Evolutionary conservation across 2,329 filamentous ascomycete species (phyloP).

Genomic region (Cordyceps cateniannulata): DNA sequence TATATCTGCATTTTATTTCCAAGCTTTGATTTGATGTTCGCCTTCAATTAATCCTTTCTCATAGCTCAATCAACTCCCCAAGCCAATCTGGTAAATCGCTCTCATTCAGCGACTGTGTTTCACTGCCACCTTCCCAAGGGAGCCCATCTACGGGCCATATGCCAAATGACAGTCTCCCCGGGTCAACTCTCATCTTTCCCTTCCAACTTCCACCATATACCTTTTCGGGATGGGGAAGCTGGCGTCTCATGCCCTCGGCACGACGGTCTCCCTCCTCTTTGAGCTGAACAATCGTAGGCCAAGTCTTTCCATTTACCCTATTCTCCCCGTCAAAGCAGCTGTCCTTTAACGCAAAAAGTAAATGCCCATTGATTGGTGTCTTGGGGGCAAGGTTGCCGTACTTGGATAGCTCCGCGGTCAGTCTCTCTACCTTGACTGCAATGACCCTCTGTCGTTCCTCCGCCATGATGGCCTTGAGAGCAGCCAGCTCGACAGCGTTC

Average conservation of each 20-base stretch:
- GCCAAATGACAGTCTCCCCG: background rate
- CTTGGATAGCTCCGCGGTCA: background rate
- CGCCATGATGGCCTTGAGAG: background rate
- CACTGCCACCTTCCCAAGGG: background rate
- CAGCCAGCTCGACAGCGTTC: constrained; percentile 13
- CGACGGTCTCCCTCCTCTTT: constrained; percentile 10
- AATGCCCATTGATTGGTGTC: background rate
- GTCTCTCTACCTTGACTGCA: constrained; percentile 3
- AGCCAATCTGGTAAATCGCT: constrained; percentile 3
- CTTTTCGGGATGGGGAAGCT: background rate
- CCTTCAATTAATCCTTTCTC: background rate
- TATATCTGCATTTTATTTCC: background rate
- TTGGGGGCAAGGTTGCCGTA: background rate
- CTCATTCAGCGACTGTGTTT: background rate
- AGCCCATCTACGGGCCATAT: background rate
- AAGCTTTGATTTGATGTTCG: background rate
- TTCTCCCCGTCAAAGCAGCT: background rate
- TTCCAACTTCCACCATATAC: background rate
- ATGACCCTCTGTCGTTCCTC: constrained; percentile 7
- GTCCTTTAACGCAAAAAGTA: background rate
- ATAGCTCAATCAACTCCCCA: background rate
- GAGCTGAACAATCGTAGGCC: constrained; percentile 5
- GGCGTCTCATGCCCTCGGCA: background rate
- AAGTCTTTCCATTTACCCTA: background rate
- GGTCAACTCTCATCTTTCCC: background rate